phyloP scores from a whole-genome alignment of 2,329 filamentous ascomycete species.

The Clonostachys solani region DNA sequence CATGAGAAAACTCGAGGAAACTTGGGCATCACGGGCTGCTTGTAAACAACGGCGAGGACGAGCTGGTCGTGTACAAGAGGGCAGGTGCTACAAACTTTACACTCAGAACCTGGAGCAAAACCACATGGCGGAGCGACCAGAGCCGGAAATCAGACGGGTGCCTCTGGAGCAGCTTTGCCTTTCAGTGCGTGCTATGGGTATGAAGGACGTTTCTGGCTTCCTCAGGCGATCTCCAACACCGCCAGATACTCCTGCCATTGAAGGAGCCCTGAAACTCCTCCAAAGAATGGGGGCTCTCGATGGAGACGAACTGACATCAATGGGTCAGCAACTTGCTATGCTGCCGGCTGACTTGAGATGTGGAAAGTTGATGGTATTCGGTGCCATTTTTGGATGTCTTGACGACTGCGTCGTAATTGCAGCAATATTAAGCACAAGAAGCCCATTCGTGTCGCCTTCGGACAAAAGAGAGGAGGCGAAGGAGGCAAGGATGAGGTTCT shows the following conservation, averaged over 20 bases:
- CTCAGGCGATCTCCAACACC: slow-evolving; percentile 84
- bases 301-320: slow-evolving; percentile 79
- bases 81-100: slow-evolving; percentile 93
- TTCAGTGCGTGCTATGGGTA: slow-evolving; percentile 92
- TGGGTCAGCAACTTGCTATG: slow-evolving; percentile 90
- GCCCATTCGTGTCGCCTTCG: slow-evolving; percentile 80
- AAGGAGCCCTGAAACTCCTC: slow-evolving; percentile 76
- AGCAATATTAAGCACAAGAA: slow-evolving; percentile 83
- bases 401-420: slow-evolving; percentile 87
- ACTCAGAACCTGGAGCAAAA: slow-evolving; percentile 74
- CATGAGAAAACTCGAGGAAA: slow-evolving; percentile 91
- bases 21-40: slow-evolving; percentile 89
- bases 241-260: slow-evolving; percentile 78
- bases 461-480: slow-evolving; percentile 81
- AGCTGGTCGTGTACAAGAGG: slow-evolving; percentile 87
- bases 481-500: slow-evolving; percentile 70
- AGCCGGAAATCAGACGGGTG: slow-evolving; percentile 90
- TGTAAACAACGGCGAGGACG: slow-evolving; percentile 92
- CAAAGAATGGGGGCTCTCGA: slow-evolving; percentile 85
- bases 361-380: slow-evolving; percentile 93
- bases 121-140: slow-evolving; percentile 82
- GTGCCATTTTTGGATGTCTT: slow-evolving; percentile 87
- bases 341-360: slow-evolving; percentile 91
- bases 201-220: slow-evolving; percentile 76
- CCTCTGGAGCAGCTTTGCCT: slow-evolving; percentile 92